Conservation (phyloP, 768 basidiomycete species). For the Lactifluus echinatus region DNA sequence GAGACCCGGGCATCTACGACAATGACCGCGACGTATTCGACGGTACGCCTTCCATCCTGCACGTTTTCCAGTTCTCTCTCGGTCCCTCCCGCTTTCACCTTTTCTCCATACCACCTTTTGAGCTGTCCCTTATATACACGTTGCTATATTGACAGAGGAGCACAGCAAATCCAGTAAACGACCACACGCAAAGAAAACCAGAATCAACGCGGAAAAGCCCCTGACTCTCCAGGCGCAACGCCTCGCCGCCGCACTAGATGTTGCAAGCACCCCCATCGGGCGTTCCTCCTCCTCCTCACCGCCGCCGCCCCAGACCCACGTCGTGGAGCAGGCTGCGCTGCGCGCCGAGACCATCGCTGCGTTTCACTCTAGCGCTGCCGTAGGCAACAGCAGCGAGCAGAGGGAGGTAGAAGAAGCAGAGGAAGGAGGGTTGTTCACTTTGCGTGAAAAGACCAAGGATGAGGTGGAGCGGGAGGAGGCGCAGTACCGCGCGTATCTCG, state of each 20-base stretch:
- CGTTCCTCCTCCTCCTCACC: conserved; percentile 38
- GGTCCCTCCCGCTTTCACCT: background rate
- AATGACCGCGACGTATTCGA: conserved; percentile 63
- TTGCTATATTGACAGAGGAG: conserved; percentile 45
- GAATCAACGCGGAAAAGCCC: conserved; percentile 65
- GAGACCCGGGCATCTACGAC: conserved; percentile 82
- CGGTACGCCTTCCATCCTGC: conserved; percentile 50
- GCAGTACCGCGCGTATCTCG: conserved; percentile 75
- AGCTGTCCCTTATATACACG: background rate
- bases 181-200: conserved; percentile 35
- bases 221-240: conserved; percentile 68
- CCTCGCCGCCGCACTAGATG: conserved; percentile 49
- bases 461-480: conserved; percentile 73
- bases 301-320: conserved; percentile 51
- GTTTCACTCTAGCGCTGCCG: conserved; percentile 46
- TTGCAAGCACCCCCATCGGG: conserved; percentile 50
- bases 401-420: conserved; percentile 37
- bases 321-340: conserved; percentile 66
- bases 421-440: conserved; percentile 62
- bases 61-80: no score
- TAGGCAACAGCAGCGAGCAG: conserved; percentile 23
- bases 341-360: conserved; percentile 78
- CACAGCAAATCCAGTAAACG: conserved; percentile 38
- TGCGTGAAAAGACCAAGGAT: conserved; percentile 68
- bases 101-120: background rate